phyloP scores from a whole-genome alignment of 2,329 filamentous ascomycete species.

The Colletotrichum sp. region DNA sequence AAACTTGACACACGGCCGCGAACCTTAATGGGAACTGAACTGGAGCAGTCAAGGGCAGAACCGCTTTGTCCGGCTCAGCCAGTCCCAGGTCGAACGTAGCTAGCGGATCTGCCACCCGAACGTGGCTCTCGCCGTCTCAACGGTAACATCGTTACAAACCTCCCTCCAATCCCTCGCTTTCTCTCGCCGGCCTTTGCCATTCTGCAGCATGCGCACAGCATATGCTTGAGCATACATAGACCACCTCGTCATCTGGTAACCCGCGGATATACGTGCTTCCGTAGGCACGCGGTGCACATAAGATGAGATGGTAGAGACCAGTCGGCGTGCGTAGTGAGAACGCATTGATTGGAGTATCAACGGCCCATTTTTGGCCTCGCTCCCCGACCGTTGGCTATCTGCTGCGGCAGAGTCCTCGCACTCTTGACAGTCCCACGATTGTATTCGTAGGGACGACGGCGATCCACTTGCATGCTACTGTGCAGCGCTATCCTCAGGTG shows the following conservation, averaged over 20 bases:
- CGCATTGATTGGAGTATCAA: background rate
- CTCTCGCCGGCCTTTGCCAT: background rate
- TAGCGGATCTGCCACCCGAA: slow-evolving; percentile 23
- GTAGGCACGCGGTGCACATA: background rate
- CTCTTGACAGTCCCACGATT: background rate
- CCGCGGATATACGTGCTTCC: background rate
- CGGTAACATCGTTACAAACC: slow-evolving; percentile 10
- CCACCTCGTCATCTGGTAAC: background rate
- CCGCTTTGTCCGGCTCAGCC: slow-evolving; percentile 12
- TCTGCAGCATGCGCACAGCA: background rate
- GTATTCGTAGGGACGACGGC: slow-evolving; percentile 5
- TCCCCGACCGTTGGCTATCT: background rate
- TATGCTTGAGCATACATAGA: background rate
- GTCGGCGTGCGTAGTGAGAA: background rate
- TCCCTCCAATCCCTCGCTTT: background rate
- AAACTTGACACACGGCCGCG: slow-evolving; percentile 21
- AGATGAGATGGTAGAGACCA: background rate
- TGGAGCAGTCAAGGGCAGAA: background rate
- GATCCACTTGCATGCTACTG: slow-evolving; percentile 14
- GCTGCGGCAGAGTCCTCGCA: background rate
- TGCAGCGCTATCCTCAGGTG: slow-evolving; percentile 1
- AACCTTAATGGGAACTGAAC: slow-evolving; percentile 9
- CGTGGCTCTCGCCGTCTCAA: slow-evolving; percentile 22
- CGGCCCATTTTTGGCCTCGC: background rate
- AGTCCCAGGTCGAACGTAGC: slow-evolving; percentile 15